Evolutionary conservation across 2,329 filamentous ascomycete species (phyloP).

Genomic region (Xenoacremonium recifei): DNA sequence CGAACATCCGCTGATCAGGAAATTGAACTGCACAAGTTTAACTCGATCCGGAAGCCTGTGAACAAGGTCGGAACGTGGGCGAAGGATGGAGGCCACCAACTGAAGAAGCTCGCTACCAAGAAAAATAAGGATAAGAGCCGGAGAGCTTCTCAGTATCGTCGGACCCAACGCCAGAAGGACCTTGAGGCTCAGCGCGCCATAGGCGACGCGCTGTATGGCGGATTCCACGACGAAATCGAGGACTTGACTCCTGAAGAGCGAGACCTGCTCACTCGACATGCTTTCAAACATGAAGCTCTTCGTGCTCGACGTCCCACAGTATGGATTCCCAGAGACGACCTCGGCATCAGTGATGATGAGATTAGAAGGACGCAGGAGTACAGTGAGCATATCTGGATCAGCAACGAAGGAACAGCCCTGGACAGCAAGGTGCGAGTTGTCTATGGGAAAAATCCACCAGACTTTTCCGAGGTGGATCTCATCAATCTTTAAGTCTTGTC

Average conservation of each 20-base stretch:
- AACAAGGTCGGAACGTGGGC: constrained; percentile 39
- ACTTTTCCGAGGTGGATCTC: constrained; percentile 84
- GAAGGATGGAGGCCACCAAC: constrained; percentile 46
- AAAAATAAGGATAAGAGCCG: constrained; percentile 26
- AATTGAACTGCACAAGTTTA: constrained; percentile 41
- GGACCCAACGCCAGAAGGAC: constrained; percentile 54
- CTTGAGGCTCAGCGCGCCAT: constrained; percentile 72
- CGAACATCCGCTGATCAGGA: constrained; percentile 30
- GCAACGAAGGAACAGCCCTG: constrained; percentile 85
- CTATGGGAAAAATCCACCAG: constrained; percentile 81
- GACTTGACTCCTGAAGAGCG: constrained; percentile 89
- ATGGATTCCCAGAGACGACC: constrained; percentile 89
- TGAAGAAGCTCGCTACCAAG: constrained; percentile 42
- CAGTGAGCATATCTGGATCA: constrained; percentile 85
- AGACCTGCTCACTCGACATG: constrained; percentile 78
- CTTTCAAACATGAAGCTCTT: constrained; percentile 87
- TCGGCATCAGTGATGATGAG: constrained; percentile 91
- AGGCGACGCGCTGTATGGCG: constrained; percentile 79
- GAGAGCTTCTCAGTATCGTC: constrained; percentile 46
- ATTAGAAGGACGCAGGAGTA: constrained; percentile 73
- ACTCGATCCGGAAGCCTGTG: constrained; percentile 41
- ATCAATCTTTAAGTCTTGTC: constrained; percentile 70
- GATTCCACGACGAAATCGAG: constrained; percentile 89
- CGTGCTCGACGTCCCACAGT: constrained; percentile 82
- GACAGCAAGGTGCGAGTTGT: constrained; percentile 81